Base-by-base conservation (phyloP, 2,329 filamentous ascomycete genomes). In the Colletotrichum phormii region DNA sequence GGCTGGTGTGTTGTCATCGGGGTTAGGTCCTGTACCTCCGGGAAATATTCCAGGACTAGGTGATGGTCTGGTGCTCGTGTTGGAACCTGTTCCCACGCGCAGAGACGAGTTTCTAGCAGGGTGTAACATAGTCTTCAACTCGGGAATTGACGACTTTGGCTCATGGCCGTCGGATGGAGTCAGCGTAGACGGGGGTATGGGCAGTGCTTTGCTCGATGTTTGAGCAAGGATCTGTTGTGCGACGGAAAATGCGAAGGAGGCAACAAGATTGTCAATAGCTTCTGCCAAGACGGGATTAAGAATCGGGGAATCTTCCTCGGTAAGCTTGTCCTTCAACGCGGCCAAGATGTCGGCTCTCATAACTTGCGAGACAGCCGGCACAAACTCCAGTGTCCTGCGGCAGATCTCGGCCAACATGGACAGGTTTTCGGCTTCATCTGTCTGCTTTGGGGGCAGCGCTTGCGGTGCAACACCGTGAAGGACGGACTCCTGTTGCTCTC, bases 331-430 rank as follows among this genome's bases (percentile, higher is more conserved):
- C 22, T 63, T 72, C 67, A 92, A 85, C 46, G 92, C 91, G n/a
- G 88, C 86, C 59, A 90, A 83, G 2, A 98, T 85, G 78, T 98
- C 97, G 67, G 90, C 89, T 64, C 95, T 90, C 84, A 98, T 91
- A 26, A 95, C 90, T 65, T 94, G 90, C 3, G 94, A 93, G 49
- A 94, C 92, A 51, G 92, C 90, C 1, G 94, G 93, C 49, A 98
- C 93, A 77, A 98, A 98, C 74, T 94, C 92, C 11, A 97, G 88
- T 1, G 95, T 92, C 71, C 95, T 89, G 73, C 91, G 91, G 79
- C 95, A 97, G 33, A 98, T 90, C 78, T 98, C 95, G 1, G 94
- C 93, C n/a, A 98, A 88, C 74, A 95, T 90, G 11, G 89, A 85
- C 29, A 98, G 83, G 77, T 97, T 93, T 80, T 97, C 95, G 0